Conservation (phyloP, 306 rosid genomes). For the Trifolium dubium region DNA sequence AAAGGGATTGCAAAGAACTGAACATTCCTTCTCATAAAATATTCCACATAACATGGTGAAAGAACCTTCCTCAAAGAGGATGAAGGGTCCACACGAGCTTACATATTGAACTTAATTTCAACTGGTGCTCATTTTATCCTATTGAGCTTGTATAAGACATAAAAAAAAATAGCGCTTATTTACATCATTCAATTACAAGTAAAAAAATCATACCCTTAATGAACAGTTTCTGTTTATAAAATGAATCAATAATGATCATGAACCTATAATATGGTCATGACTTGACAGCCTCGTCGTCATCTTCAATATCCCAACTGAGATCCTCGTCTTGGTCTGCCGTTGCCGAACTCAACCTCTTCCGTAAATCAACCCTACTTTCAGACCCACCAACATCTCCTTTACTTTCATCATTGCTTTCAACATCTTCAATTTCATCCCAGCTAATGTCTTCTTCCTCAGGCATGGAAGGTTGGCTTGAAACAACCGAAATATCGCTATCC, state of each 20-base stretch:
- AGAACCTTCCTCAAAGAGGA: slow-evolving; percentile 26
- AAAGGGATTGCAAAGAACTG: slow-evolving; percentile 16
- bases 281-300: slow-evolving; percentile 57
- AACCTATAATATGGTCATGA: slow-evolving; percentile 50
- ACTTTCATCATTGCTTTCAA: slow-evolving; percentile 64
- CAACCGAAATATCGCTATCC: slow-evolving; percentile 80
- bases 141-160: slow-evolving; percentile 26
- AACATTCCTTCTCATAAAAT: slow-evolving; percentile 22
- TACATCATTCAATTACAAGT: slow-evolving; percentile 41
- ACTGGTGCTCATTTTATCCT: slow-evolving; percentile 14
- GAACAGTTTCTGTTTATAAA: slow-evolving; percentile 38
- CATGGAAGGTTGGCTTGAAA: slow-evolving; percentile 76
- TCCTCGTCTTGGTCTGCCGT: slow-evolving; percentile 75
- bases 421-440: slow-evolving; percentile 92
- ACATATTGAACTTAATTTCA: slow-evolving; percentile 38
- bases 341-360: slow-evolving; percentile 53
- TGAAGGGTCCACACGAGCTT: slow-evolving; percentile 24
- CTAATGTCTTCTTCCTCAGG: slow-evolving; percentile 84
- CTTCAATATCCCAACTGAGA: slow-evolving; percentile 91
- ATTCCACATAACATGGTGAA: slow-evolving; percentile 28
- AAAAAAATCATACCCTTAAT: slow-evolving; percentile 46
- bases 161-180: slow-evolving; percentile 34
- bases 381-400: slow-evolving; percentile 54
- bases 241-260: slow-evolving; percentile 26
- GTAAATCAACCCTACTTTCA: slow-evolving; percentile 54